These are phyloP conservation scores for Peronospora destructor DNA, from an alignment of 352 stramenopile species.

Conservation along the genomic window DNA sequence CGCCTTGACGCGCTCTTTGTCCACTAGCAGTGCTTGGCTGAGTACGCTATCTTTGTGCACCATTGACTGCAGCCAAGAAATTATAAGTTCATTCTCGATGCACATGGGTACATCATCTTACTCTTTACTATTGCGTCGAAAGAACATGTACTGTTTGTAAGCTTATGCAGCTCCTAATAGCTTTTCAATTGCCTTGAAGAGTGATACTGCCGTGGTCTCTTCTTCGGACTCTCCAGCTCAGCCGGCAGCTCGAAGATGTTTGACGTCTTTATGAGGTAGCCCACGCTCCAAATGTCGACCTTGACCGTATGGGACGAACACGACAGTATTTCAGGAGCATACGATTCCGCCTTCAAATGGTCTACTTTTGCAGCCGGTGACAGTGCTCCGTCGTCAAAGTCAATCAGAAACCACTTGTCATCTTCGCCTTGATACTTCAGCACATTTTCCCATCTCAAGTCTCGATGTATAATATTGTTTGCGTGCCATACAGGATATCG, in stretches of 20 bases:
- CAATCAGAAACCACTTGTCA: conserved; percentile 14
- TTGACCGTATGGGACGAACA: conserved; percentile 9
- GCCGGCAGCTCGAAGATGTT: conserved; percentile 1
- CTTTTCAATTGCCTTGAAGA: conserved; percentile 7
- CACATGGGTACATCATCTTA: no score
- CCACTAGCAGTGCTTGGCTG: no score
- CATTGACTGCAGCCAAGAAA: no score
- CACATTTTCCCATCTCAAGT: conserved; percentile 18
- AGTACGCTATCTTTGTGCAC: no score
- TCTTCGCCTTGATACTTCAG: conserved; percentile 7
- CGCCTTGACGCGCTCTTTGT: no score
- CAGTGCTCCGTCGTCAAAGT: conserved; percentile 11
- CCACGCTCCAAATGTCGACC: conserved; percentile 16
- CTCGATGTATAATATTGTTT: conserved; percentile 16
- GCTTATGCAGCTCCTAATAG: neutral
- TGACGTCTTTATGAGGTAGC: conserved; percentile 7
- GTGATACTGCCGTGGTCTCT: conserved; percentile 10
- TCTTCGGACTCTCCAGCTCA: conserved; percentile 2
- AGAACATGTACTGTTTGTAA: no score
- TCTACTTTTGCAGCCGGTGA: conserved; percentile 1
- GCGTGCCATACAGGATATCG: no score
- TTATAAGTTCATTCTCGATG: no score
- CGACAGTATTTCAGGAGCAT: conserved; percentile 16
- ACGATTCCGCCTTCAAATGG: conserved; percentile 17
- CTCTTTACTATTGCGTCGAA: no score